Conservation (phyloP, 2,329 filamentous ascomycete genomes). For the Fusarium sublunatum region DNA sequence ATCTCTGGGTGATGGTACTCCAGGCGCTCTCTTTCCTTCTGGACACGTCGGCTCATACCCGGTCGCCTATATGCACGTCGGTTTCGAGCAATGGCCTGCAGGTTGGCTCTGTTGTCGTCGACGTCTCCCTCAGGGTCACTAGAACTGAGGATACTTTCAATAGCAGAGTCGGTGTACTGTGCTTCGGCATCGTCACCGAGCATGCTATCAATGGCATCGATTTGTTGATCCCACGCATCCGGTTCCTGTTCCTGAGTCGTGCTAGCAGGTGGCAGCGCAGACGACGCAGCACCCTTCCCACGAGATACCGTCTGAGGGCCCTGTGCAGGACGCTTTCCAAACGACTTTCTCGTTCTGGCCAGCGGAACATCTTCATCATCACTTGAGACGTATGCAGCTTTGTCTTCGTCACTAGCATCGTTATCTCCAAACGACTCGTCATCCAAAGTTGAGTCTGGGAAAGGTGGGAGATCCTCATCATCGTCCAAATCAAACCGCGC, state of each 20-base stretch:
- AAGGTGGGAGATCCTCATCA: conserved; percentile 4
- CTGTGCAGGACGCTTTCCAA: conserved; percentile 14
- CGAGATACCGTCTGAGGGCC: background rate
- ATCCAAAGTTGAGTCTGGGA: conserved; percentile 18
- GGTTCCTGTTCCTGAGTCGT: background rate
- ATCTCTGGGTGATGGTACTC: conserved; percentile 83
- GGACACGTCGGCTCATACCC: conserved; percentile 44
- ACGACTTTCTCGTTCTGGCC: conserved; percentile 25
- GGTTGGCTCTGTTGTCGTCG: background rate
- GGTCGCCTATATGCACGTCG: conserved; percentile 52
- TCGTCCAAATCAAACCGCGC: conserved; percentile 33
- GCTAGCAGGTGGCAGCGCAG: background rate
- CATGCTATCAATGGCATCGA: conserved; percentile 4
- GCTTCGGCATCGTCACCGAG: background rate
- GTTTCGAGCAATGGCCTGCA: conserved; percentile 38
- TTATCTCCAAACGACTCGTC: conserved; percentile 36
- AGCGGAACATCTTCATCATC: conserved; percentile 48
- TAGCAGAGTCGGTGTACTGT: conserved; percentile 1
- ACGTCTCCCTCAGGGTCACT: conserved; percentile 40
- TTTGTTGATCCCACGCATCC: conserved; percentile 8
- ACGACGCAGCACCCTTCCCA: background rate
- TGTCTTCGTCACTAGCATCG: conserved; percentile 31
- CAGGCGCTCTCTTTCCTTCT: conserved; percentile 71
- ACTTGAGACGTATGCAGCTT: conserved; percentile 35
- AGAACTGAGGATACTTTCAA: conserved; percentile 10